Evolutionary conservation across 306 rosid species (phyloP).

Genomic region (Quillaja saponaria): DNA sequence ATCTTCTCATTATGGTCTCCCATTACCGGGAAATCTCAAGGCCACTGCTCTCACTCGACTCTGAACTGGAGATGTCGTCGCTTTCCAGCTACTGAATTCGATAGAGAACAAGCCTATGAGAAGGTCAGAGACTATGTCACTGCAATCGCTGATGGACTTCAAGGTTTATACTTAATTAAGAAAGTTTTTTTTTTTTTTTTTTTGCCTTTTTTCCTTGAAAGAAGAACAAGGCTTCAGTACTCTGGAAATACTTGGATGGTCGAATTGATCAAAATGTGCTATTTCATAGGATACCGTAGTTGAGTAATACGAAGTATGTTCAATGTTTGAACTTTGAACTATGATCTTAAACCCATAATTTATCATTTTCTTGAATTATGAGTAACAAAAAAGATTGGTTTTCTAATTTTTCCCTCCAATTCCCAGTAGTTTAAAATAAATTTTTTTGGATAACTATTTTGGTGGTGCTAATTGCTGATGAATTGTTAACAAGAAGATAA

Average conservation of each 20-base stretch:
- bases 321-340: too few species aligned
- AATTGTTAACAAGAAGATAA: conserved; percentile 10
- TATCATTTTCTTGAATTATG: too few species aligned
- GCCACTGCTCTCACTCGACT: conserved; percentile 59
- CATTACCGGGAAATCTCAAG: conserved; percentile 56
- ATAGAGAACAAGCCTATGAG: conserved; percentile 44
- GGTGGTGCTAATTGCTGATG: background rate
- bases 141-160: conserved; percentile 78
- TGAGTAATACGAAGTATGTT: too few species aligned
- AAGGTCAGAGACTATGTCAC: conserved; percentile 52
- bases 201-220: background rate
- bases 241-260: too few species aligned
- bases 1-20: conserved; percentile 57
- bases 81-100: conserved; percentile 39
- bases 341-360: too few species aligned
- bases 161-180: conserved; percentile 49
- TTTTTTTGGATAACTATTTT: background rate
- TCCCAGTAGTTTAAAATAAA: background rate
- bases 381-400: too few species aligned
- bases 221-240: background rate
- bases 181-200: background rate
- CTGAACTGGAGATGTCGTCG: conserved; percentile 22
- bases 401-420: background rate
- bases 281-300: too few species aligned
- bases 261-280: too few species aligned